Evolutionary conservation across 768 basidiomycete genomes (phyloP).

Genomic region (Hygrophoropsis aurantiaca): DNA sequence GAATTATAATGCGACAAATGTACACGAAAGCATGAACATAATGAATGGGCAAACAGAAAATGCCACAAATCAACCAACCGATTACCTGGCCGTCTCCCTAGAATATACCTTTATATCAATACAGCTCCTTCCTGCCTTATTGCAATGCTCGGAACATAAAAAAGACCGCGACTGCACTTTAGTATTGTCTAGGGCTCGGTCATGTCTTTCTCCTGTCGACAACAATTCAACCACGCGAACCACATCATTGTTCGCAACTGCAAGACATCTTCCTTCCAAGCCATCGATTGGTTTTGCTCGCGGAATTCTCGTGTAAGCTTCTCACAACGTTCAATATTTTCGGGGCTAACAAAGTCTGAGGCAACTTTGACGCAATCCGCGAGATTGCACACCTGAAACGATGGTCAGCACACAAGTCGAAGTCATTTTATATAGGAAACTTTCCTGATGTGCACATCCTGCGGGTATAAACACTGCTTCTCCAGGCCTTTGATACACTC

Average conservation of each 20-base stretch:
- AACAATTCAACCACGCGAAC: conserved; percentile 85
- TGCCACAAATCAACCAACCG: conserved; percentile 13
- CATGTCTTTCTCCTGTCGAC: conserved; percentile 45
- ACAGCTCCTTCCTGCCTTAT: conserved; percentile 12
- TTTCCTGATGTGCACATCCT: conserved; percentile 87
- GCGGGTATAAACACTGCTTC: conserved; percentile 96
- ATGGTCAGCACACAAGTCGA: conserved; percentile 1
- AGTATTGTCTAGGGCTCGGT: conserved; percentile 16
- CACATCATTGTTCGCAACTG: conserved; percentile 92
- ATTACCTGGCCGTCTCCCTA: conserved; percentile 26
- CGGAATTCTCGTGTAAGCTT: conserved; percentile 86
- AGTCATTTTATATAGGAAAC: conserved; percentile 15
- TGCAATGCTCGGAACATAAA: too few species aligned
- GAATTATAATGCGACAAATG: conserved; percentile 19
- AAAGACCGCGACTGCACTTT: too few species aligned
- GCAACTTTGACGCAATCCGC: conserved; percentile 97
- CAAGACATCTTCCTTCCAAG: conserved; percentile 93
- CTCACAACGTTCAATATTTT: conserved; percentile 87
- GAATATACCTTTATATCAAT: conserved; percentile 23
- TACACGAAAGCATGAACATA: conserved; percentile 19
- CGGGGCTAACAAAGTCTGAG: conserved; percentile 91
- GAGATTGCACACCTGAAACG: conserved; percentile 77
- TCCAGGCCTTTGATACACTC: conserved; percentile 88
- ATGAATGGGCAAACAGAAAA: conserved; percentile 18
- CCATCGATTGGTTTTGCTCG: conserved; percentile 81